phyloP scores from a whole-genome alignment of 129 eudicot genomes.

The Kitagawia praeruptora region DNA sequence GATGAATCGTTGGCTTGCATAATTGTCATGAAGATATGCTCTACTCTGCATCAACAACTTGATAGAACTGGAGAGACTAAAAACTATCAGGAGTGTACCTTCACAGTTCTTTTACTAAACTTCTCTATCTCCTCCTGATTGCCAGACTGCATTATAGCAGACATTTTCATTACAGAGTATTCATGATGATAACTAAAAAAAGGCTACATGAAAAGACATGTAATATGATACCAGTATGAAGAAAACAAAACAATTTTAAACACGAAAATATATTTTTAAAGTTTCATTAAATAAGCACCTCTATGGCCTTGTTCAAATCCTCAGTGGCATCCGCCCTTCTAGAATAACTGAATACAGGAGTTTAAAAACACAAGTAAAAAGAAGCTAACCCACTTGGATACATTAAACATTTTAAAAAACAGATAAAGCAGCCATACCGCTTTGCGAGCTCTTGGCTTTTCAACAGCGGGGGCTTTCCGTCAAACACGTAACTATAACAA shows the following conservation, averaged over 20 bases:
- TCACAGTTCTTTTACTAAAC: conserved; percentile 88
- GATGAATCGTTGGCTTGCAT: background rate
- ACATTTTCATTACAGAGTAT: background rate
- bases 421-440: conserved; percentile 36
- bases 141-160: conserved; percentile 51
- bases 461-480: conserved; percentile 88
- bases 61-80: background rate
- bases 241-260: background rate
- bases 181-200: background rate
- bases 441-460: conserved; percentile 93
- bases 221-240: background rate
- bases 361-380: background rate
- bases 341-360: conserved; percentile 38
- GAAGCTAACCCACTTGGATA: background rate
- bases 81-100: conserved; percentile 36
- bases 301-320: conserved; percentile 54
- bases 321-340: conserved; percentile 71
- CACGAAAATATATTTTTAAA: background rate
- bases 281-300: conserved; percentile 31
- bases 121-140: conserved; percentile 90
- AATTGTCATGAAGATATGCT: background rate
- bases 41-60: background rate
- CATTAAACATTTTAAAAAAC: background rate
- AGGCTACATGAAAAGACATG: background rate
- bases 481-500: conserved; percentile 69